A percentile compares a stretch with the other conserved stretches of the same genome.
Conservation (phyloP, 78 protist species). For the Acrasis kona region DNA sequence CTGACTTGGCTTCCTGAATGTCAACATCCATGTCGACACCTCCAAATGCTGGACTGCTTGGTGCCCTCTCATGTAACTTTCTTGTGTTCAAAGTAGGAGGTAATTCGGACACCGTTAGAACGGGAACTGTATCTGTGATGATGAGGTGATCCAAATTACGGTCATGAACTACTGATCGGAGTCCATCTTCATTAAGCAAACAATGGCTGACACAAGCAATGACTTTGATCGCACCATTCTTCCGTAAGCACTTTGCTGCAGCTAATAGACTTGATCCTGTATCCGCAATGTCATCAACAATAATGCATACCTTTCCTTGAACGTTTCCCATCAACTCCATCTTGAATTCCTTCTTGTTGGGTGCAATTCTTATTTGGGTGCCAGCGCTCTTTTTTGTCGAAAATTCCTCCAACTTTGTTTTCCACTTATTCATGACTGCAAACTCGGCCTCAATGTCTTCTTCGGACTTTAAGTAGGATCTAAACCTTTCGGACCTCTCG, state of each 20-base stretch:
- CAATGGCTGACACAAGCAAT: conserved; percentile 44
- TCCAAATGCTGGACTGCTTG: background rate
- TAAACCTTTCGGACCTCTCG: conserved; percentile 14
- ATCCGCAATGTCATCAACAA: conserved; percentile 59
- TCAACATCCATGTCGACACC: background rate
- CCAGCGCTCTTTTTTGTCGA: no score
- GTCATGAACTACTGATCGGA: background rate
- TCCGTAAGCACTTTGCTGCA: conserved; percentile 3
- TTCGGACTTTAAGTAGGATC: background rate
- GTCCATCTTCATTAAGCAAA: conserved; percentile 44
- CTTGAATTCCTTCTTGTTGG: no score
- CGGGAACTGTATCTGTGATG: conserved; percentile 70
- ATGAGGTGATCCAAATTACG: conserved; percentile 18
- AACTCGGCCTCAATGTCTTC: background rate
- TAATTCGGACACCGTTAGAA: background rate
- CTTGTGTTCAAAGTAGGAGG: background rate
- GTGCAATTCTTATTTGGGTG: no score
- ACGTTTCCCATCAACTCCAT: conserved; percentile 35
- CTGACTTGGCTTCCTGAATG: background rate
- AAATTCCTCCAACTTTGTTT: no score
- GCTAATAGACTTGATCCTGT: conserved; percentile 33
- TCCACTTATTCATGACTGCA: no score
- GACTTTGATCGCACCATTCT: conserved; percentile 11
- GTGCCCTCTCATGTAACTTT: background rate
- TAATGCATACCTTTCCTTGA: conserved; percentile 9